Conservation (phyloP, 2,329 filamentous ascomycete species). For the Diaporthe vaccinii region DNA sequence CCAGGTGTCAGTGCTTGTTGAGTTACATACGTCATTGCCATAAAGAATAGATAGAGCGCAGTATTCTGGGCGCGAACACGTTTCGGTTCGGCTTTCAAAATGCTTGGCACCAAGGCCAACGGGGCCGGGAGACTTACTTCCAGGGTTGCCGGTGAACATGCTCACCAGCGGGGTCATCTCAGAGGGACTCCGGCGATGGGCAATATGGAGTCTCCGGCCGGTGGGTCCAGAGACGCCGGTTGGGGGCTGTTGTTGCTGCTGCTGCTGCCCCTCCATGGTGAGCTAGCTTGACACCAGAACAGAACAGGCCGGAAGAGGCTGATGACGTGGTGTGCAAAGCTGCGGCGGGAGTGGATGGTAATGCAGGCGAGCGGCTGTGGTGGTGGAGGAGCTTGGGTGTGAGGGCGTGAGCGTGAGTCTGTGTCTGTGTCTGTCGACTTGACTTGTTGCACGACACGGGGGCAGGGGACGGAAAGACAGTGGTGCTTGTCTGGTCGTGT, state of each 20-base stretch:
- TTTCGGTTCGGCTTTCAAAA: conserved; percentile 4
- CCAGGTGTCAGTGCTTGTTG: conserved; percentile 34
- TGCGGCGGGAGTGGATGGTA: conserved; percentile 57
- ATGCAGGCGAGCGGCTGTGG: conserved; percentile 36
- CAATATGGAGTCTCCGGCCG: conserved; percentile 95
- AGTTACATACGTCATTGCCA: not conserved
- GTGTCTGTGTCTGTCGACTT: conserved; percentile 11
- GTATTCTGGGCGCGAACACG: not conserved
- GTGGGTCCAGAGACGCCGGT: conserved; percentile 77
- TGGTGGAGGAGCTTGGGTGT: conserved; percentile 10
- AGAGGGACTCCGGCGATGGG: conserved; percentile 95
- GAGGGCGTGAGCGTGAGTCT: not conserved
- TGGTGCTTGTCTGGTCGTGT: conserved; percentile 38
- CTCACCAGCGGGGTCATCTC: conserved; percentile 98
- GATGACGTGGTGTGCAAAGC: conserved; percentile 54
- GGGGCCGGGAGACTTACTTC: conserved; percentile 66
- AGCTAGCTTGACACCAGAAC: conserved; percentile 50
- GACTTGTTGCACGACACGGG: conserved; percentile 32
- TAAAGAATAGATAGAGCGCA: not conserved
- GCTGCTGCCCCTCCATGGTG: conserved; percentile 72
- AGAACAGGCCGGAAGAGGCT: conserved; percentile 17
- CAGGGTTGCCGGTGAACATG: conserved; percentile 76
- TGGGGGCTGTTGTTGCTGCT: conserved; percentile 60
- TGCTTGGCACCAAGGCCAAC: not conserved
- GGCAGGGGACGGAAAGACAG: conserved; percentile 38